phyloP scores from a whole-genome alignment of 2,329 filamentous ascomycete genomes.

The Colletotrichum liaoningense region DNA sequence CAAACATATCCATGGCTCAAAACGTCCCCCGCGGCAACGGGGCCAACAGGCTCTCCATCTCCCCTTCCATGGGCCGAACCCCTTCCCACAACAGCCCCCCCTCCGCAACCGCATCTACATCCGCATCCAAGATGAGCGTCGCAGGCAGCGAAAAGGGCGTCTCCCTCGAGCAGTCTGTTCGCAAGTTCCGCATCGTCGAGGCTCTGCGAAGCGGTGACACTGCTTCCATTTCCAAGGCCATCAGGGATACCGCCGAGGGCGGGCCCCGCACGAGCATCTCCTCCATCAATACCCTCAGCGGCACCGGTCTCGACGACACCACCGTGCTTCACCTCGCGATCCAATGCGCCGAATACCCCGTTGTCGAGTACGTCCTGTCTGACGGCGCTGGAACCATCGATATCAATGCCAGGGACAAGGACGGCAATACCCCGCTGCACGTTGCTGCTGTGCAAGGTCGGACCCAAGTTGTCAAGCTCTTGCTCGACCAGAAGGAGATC shows the following conservation, averaged over 20 bases:
- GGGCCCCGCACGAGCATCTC: slow-evolving; percentile 68
- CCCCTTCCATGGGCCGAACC: slow-evolving; percentile 53
- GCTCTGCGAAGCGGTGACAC: slow-evolving; percentile 91
- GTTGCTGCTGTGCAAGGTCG: slow-evolving; percentile 87
- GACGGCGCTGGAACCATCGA: slow-evolving; percentile 76
- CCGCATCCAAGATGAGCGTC: slow-evolving; percentile 34
- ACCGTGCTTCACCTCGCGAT: slow-evolving; percentile 93
- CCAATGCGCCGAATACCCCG: slow-evolving; percentile 91
- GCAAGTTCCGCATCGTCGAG: slow-evolving; percentile 95
- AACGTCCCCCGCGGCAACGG: slow-evolving; percentile 54
- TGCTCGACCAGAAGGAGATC: slow-evolving; percentile 85
- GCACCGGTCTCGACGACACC: slow-evolving; percentile 77
- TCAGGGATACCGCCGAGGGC: slow-evolving; percentile 72
- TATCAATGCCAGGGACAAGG: slow-evolving; percentile 89
- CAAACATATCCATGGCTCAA: slow-evolving; percentile 50
- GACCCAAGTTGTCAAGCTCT: slow-evolving; percentile 80
- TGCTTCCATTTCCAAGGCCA: slow-evolving; percentile 86
- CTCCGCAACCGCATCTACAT: slow-evolving; percentile 26
- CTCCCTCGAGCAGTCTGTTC: slow-evolving; percentile 91
- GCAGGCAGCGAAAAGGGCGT: slow-evolving; percentile 53
- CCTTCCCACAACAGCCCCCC: slow-evolving; percentile 48
- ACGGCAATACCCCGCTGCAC: slow-evolving; percentile 94
- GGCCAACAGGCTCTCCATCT: slow-evolving; percentile 58
- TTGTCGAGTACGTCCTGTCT: slow-evolving; percentile 95
- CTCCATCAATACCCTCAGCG: slow-evolving; percentile 57